Conservation (phyloP, 139 green algal species). For the Astrephomene gubernaculifera region DNA sequence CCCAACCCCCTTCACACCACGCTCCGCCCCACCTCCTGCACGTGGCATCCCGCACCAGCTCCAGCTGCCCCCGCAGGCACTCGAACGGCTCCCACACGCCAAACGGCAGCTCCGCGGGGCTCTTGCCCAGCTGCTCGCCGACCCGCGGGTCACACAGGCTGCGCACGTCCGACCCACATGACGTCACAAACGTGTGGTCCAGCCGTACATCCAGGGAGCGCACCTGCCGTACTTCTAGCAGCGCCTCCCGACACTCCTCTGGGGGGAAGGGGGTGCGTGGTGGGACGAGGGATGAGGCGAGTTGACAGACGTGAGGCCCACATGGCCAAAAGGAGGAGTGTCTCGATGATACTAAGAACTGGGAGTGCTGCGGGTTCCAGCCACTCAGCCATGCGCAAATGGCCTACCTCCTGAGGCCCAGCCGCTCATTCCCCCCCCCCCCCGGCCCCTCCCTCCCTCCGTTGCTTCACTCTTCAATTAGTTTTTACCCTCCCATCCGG, state of each 20-base stretch:
- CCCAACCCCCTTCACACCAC: neutral
- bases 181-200: conserved; percentile 38
- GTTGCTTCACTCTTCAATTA: no score
- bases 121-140: neutral
- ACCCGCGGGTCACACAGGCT: conserved; percentile 34
- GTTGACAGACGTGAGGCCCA: neutral
- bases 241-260: conserved; percentile 40
- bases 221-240: conserved; percentile 27
- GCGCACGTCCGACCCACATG: conserved; percentile 33
- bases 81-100: conserved; percentile 25
- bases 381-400: no score
- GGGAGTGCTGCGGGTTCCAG: no score
- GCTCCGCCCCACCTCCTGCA: conserved; percentile 44
- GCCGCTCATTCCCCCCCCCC: no score
- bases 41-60: conserved; percentile 1
- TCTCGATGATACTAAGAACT: no score
- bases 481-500: no score
- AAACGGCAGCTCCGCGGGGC: conserved; percentile 1
- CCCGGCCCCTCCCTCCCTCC: no score
- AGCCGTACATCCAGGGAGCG: conserved; percentile 53
- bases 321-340: no score
- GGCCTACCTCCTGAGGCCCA: no score
- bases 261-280: no score
- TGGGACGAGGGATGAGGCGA: no score
- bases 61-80: conserved; percentile 45